A percentile compares a stretch with the other conserved stretches of the same genome.
Evolutionary conservation across 192 early-diverging fungal genomes (phyloP).

Genomic region (Cetraspora pellucida): DNA sequence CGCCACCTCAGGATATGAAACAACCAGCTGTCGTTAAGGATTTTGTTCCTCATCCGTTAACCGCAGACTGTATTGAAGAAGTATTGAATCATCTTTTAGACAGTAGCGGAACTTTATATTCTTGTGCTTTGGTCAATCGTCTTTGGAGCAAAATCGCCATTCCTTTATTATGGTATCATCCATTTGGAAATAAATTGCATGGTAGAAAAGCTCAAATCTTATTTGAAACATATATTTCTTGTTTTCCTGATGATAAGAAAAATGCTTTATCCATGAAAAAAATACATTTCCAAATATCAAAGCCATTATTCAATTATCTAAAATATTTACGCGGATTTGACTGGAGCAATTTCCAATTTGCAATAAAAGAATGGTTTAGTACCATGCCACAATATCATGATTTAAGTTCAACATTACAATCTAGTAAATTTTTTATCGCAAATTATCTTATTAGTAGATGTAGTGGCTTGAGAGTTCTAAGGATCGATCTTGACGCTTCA

Average conservation of each 20-base stretch:
- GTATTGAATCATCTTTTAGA: neutral
- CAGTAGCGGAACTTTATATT: neutral
- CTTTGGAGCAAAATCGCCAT: neutral
- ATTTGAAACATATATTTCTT: constrained; percentile 3
- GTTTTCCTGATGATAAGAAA: neutral
- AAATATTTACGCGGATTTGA: constrained; percentile 24
- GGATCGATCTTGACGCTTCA: neutral
- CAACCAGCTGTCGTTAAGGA: no score
- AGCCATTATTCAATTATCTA: constrained; percentile 13
- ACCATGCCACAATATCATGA: neutral
- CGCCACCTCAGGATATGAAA: no score
- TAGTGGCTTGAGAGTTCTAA: neutral
- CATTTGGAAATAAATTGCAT: neutral
- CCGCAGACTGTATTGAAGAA: constrained; percentile 7
- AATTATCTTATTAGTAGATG: neutral
- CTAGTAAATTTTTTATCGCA: neutral
- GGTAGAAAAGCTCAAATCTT: neutral
- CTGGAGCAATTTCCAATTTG: constrained; percentile 10
- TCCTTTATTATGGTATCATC: constrained; percentile 3
- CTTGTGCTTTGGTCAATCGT: neutral
- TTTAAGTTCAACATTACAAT: neutral
- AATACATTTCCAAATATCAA: neutral
- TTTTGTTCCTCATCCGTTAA: neutral
- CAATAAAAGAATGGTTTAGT: neutral
- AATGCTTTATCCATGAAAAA: neutral